These are phyloP conservation scores for Naegleria fowleri DNA, from an alignment of 208 protist genomes.

Conservation along the genomic window DNA sequence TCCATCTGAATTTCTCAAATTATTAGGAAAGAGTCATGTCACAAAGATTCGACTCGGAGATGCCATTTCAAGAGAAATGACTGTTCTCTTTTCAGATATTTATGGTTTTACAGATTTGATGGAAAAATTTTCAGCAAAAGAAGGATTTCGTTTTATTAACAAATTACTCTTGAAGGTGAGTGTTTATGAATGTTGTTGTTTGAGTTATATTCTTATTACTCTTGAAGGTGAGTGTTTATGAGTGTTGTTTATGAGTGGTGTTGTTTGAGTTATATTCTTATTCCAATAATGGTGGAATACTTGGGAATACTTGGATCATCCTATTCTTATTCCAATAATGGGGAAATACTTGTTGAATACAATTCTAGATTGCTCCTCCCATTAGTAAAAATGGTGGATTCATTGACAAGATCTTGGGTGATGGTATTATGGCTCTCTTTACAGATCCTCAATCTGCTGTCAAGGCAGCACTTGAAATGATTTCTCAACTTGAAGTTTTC, in stretches of 20 bases:
- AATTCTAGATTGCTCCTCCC: slow-evolving; percentile 16
- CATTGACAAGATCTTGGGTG: slow-evolving; percentile 51
- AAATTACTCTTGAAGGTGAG: background rate
- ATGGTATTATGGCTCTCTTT: background rate
- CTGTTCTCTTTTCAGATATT: slow-evolving; percentile 52
- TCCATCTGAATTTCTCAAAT: background rate
- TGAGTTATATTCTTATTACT: too few species aligned
- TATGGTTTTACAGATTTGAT: slow-evolving; percentile 44
- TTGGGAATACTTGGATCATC: too few species aligned
- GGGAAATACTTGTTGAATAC: too few species aligned
- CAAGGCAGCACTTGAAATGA: background rate
- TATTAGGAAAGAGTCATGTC: background rate
- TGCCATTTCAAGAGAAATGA: background rate
- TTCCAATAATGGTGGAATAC: too few species aligned
- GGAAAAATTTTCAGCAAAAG: slow-evolving; percentile 34
- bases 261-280: too few species aligned
- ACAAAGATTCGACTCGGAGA: background rate
- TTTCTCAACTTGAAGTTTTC: background rate
- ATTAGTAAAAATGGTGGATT: slow-evolving; percentile 41
- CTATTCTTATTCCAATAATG: too few species aligned
- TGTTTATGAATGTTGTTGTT: slow-evolving; percentile 42
- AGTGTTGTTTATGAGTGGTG: too few species aligned
- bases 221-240: slow-evolving; percentile 34
- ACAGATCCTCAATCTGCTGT: background rate
- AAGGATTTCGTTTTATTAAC: slow-evolving; percentile 45